Evolutionary conservation across 345 rosid species (phyloP).

Genomic region (Eucalyptus tenuipes): DNA sequence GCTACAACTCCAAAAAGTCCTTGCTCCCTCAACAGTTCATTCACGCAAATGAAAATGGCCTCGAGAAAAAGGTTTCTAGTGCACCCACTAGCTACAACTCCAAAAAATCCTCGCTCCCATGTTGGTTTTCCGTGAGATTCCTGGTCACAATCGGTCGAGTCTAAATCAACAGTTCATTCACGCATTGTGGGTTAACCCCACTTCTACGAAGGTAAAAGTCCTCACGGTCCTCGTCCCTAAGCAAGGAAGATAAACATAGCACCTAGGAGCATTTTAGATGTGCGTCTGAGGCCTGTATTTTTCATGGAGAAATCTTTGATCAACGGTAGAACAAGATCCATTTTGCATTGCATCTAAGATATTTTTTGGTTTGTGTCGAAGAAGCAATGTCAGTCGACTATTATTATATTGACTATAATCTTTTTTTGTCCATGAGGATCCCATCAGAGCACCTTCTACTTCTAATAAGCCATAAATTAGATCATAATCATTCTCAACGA

Average conservation of each 20-base stretch:
- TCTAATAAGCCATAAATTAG: background rate
- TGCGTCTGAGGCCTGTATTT: too few relatives aligned
- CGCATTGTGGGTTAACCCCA: background rate
- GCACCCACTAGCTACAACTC: background rate
- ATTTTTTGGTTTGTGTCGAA: too few relatives aligned
- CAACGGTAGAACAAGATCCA: too few relatives aligned
- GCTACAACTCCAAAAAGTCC: background rate
- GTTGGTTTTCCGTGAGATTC: background rate
- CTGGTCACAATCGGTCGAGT: background rate
- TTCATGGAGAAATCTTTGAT: too few relatives aligned
- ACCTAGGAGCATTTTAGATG: too few relatives aligned
- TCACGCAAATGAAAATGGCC: background rate
- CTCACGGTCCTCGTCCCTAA: background rate
- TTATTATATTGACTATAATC: background rate
- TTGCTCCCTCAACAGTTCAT: background rate
- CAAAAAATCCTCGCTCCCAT: background rate
- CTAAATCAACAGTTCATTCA: background rate
- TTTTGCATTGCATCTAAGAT: too few relatives aligned
- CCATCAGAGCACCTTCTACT: background rate
- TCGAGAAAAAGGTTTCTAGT: background rate
- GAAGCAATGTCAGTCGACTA: background rate
- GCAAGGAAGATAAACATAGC: background rate
- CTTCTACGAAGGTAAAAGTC: background rate
- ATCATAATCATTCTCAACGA: background rate
- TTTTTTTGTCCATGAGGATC: background rate